Base-by-base conservation (phyloP, 331 rosid species). In the Acacia pycnantha region DNA sequence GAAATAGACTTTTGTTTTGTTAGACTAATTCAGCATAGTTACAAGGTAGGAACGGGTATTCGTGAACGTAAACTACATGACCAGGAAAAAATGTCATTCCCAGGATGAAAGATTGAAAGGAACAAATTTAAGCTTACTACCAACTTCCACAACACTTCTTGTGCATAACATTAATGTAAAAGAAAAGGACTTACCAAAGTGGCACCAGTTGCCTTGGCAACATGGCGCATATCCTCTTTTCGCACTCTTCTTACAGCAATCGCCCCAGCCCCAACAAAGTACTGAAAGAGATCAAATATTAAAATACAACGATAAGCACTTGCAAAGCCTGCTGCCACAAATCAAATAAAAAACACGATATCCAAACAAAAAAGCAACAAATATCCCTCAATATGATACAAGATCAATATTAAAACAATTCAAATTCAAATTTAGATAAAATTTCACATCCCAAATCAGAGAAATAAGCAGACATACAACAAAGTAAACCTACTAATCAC, bases 211-310 rank as follows among this genome's bases (percentile, higher is more conserved):
- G 99, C 98, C 88, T 96, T 96, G 70, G 99, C 98, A 80, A 96
- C 97, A 83, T 96, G 99, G 61, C 98, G 99, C 95, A 96, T 96
- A 82, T 96, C 97, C 85, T 96, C 99, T 83, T 94, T 96, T 77
- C 86, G 86, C 65, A 96, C 97, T 73, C 99, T 97, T 79, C 98
- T 90, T 18, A 96, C 98, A 76, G 98, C 99, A 50, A 96, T 94
- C 50, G 99, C 98, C 58, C 98, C 98, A 80, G 92, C 97, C 92
- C 92, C 98, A 80, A 96, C 98, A 84, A 96, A 96, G 84, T 94
- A 96, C 99, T 96, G 95, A 79, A 81, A 76, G 43, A 77, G 72
- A 86, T 46, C 16, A 79, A 84, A 70, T 19, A 41, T 76, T 41
- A 77, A 71, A 73, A 11, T 67, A 50, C 51, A 40, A 65, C 71